Conservation (phyloP, 2,329 filamentous ascomycete genomes). For the Amauroascus verrucosus region DNA sequence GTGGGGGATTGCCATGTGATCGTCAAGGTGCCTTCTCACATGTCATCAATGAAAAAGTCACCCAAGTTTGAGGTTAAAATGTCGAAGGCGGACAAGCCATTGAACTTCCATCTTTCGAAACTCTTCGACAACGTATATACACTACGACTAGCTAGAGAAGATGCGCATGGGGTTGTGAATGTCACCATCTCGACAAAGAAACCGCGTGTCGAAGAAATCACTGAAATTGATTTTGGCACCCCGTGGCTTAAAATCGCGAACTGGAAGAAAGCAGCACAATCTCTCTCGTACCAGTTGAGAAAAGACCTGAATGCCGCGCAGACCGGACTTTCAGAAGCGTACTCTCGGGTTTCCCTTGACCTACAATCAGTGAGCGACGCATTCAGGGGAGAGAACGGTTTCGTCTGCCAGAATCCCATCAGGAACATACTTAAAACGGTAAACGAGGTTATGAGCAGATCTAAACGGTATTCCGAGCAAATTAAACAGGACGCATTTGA, state of each 20-base stretch:
- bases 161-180: conserved; percentile 41
- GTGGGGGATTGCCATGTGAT: conserved; percentile 46
- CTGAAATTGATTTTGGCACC: conserved; percentile 35
- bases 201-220: conserved; percentile 28
- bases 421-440: conserved; percentile 19
- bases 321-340: conserved; percentile 30
- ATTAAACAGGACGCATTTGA: conserved; percentile 26
- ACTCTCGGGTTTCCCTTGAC: conserved; percentile 30
- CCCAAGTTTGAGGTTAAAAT: conserved; percentile 43
- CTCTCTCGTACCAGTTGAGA: conserved; percentile 28
- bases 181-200: conserved; percentile 37
- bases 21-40: conserved; percentile 40
- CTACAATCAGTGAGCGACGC: conserved; percentile 29
- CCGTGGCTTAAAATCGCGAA: conserved; percentile 40
- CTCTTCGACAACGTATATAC: conserved; percentile 47
- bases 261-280: conserved; percentile 36
- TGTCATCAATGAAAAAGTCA: conserved; percentile 36
- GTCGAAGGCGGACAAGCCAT: conserved; percentile 27
- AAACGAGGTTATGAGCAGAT: conserved; percentile 24
- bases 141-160: conserved; percentile 40
- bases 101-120: conserved; percentile 39
- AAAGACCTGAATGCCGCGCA: conserved; percentile 32
- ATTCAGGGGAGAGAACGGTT: conserved; percentile 19
- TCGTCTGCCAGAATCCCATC: conserved; percentile 19
- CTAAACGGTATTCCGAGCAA: conserved; percentile 28